Base-by-base conservation (phyloP, 2,329 filamentous ascomycete genomes). In the Ceratocystis huliohia region DNA sequence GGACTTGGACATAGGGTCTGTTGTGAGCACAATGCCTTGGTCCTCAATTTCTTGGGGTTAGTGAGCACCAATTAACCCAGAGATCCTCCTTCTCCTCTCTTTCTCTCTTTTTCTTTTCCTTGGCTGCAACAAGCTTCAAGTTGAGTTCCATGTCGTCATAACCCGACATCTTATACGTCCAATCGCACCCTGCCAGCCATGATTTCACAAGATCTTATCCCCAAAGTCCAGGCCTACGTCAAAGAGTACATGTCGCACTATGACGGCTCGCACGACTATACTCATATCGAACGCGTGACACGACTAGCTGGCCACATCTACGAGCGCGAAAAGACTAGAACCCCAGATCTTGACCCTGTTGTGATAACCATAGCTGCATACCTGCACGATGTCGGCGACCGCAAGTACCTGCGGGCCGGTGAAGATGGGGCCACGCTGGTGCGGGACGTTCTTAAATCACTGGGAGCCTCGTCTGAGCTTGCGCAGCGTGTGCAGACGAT, bases 371-470 rank as follows among this genome's bases (percentile, higher is more conserved):
- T 95, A 30, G 79, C 84, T 1, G 89, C 88, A 1, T 80, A 92
- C 3, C 81, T 93, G n/a, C 92, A 96, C 76, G 92, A 96, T 72
- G 86, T 96, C 20, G 90, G 89, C 68, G 92, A 96, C 77, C 85
- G 82, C 74, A 96, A 96, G 76, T 96, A 96, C 74, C 75, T 86
- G 17, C 72, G 78, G 66, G 78, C 81, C 0, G 81, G 80, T 66
- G 79, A 86, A 70, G 81, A 87, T 72, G 72, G 78, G 3, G 78
- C 81, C 2, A 84, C 81, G 15, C 76, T 84, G 69, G 79, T 89
- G 41, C 75, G 77, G 17, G 74, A 79, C 33, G 74, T 87, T 5
- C 80, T 91, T 1, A 69, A 79, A 15, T 78, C 79, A 20, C 76
- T 82, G 30, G 85, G 87, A 30, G 85, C 84, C 8, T 73, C 79